Evolutionary conservation across 306 rosid species (phyloP).

Genomic region (Quercus variabilis): DNA sequence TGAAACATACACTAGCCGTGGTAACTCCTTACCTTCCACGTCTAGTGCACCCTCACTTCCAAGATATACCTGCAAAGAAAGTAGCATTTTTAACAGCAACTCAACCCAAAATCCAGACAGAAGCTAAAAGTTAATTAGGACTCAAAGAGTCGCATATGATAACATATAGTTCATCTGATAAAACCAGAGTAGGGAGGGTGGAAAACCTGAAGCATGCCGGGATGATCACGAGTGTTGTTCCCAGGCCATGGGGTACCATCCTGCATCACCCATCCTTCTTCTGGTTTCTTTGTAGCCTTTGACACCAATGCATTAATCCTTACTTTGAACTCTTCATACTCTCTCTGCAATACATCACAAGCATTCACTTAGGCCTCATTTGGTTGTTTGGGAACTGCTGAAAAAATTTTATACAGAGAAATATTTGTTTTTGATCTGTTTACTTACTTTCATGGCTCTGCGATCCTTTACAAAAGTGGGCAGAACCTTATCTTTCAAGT

Average conservation of each 20-base stretch:
- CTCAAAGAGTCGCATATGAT: neutral
- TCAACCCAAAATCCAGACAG: neutral
- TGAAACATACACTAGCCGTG: slow-evolving; percentile 83
- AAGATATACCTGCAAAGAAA: slow-evolving; percentile 56
- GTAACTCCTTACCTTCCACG: slow-evolving; percentile 71
- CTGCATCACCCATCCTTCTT: slow-evolving; percentile 96
- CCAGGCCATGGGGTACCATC: slow-evolving; percentile 99
- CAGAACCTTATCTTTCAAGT: slow-evolving; percentile 85
- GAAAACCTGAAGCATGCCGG: slow-evolving; percentile 94
- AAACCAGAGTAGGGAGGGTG: neutral
- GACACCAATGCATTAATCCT: slow-evolving; percentile 79
- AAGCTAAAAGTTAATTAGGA: neutral
- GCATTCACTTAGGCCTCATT: neutral
- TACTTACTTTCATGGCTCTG: slow-evolving; percentile 84
- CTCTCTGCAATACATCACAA: slow-evolving; percentile 60
- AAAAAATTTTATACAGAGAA: neutral
- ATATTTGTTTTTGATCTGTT: neutral
- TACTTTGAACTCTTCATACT: slow-evolving; percentile 95
- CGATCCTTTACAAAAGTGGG: slow-evolving; percentile 86
- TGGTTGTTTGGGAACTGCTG: neutral
- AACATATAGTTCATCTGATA: neutral
- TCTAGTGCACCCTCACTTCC: slow-evolving; percentile 89
- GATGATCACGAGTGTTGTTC: slow-evolving; percentile 81
- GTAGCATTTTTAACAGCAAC: slow-evolving; percentile 8
- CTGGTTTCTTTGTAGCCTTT: slow-evolving; percentile 86